A percentile compares a stretch with the other conserved stretches of the same genome.
These are phyloP conservation scores for Yamadazyma sp. DNA, from an alignment of 805 yeast genomes.

Conservation along the genomic window DNA sequence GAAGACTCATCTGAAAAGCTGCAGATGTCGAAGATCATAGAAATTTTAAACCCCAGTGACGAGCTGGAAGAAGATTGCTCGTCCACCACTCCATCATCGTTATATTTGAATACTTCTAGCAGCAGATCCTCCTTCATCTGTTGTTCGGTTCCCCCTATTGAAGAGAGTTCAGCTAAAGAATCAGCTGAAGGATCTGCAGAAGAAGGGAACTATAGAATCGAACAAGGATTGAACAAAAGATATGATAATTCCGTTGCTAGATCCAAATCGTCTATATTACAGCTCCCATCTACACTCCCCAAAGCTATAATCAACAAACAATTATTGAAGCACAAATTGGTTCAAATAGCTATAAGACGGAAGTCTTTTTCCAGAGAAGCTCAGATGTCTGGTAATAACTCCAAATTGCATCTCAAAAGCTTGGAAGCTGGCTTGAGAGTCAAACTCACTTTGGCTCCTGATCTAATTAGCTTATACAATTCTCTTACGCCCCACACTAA, in stretches of 20 bases:
- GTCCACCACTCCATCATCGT: conserved; percentile 8
- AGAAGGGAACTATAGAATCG: conserved; percentile 11
- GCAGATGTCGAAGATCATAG: conserved; percentile 7
- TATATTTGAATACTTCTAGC: conserved; percentile 6
- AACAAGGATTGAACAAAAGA: conserved; percentile 6
- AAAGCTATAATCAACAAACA: conserved; percentile 12
- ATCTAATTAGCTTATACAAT: conserved; percentile 44
- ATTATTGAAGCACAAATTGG: conserved; percentile 19
- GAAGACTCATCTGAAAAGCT: too few species aligned
- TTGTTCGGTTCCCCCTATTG: background rate
- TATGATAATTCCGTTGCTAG: background rate
- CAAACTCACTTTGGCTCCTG: conserved; percentile 47
- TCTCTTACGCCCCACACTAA: conserved; percentile 37
- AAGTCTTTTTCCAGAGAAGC: conserved; percentile 21
- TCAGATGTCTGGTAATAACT: conserved; percentile 9
- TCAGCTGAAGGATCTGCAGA: conserved; percentile 12
- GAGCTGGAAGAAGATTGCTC: conserved; percentile 9
- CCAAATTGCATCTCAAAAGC: conserved; percentile 42
- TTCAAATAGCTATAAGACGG: conserved; percentile 35
- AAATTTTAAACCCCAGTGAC: conserved; percentile 10
- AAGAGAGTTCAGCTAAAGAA: background rate
- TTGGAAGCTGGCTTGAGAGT: conserved; percentile 53
- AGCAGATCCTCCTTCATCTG: conserved; percentile 7
- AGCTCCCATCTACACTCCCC: conserved; percentile 12
- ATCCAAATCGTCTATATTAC: too few species aligned